Evolutionary conservation across 306 rosid species (phyloP), one percentile per base, ranked within the genome.

Genomic region (Chamaecrista fasciculata): DNA sequence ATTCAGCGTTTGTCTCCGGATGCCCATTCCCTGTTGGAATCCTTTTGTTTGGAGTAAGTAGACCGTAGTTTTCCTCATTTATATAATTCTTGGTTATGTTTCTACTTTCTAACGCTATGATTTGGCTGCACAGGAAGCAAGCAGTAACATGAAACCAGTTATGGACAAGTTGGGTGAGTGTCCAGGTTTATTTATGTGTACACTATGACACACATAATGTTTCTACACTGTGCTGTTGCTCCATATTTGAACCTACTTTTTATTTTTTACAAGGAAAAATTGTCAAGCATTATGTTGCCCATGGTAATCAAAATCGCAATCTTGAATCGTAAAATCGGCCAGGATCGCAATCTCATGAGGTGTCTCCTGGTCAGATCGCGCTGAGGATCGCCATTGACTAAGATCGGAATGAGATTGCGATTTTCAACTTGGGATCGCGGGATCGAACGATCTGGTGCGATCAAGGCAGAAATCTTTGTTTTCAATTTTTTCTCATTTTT

Each of bases 41-140:
- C 34, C 69, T 82, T 37, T 61, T 82, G 74, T 78, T 82, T 70
- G 83, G 86, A 62, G 86, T 82, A 79, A 74, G 81, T 71, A 52
- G 46, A 48, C 58, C 25, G 62, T 62, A 34, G 39, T 43, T 42
- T 25, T 43, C 26, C 24, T 49, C 36, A 56, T 39, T 51, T 60
- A 33, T 46, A 51, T 33, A 0, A 39, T 58, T 78, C 50, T 42
- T 40, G 53, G 58, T 25, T 78, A 11, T 37, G 72, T 24, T 56
- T 8, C 47, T 33, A 29, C 2, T 29, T n/a, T n/a, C n/a, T 65
- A 26, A 78, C 69, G 40, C 37, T 48, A n/a, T n/a, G 65, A 71
- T 77, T 56, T 71, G 55, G 49, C 25, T 44, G 18, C 20, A n/a
- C 63, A 48, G 76, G 69, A 71, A 47, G 69, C 55, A 71, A 56